These are phyloP conservation scores for Malassezia pachydermatis DNA, from an alignment of 1,284 basidiomycete genomes.

Conservation along the genomic window DNA sequence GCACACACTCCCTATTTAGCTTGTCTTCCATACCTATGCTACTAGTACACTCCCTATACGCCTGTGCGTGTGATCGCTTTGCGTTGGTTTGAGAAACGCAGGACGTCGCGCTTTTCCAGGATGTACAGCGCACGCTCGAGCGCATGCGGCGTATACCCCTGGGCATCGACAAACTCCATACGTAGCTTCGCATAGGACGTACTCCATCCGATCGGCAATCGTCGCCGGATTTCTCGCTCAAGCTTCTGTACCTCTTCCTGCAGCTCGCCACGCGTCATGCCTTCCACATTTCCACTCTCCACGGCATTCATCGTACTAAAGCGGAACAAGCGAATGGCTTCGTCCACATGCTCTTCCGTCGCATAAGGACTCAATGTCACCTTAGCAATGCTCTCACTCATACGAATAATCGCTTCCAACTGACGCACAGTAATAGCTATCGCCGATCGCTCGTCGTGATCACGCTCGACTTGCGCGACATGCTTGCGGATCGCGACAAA, in stretches of 20 bases:
- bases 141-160: constrained; percentile 64
- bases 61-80: constrained; percentile 44
- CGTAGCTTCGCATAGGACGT: constrained; percentile 87
- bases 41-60: constrained; percentile 25
- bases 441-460: constrained; percentile 92
- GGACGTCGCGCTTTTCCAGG: constrained; percentile 86
- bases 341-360: constrained; percentile 87
- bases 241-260: constrained; percentile 89
- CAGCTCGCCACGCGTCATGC: constrained; percentile 78
- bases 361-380: constrained; percentile 79
- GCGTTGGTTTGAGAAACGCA: constrained; percentile 62
- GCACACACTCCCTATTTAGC: not conserved
- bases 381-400: constrained; percentile 92
- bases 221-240: constrained; percentile 75
- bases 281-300: constrained; percentile 80
- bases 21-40: not conserved
- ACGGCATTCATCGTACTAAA: constrained; percentile 99
- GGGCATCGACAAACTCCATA: constrained; percentile 86
- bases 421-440: constrained; percentile 98
- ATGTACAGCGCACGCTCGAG: constrained; percentile 84
- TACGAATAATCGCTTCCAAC: constrained; percentile 96
- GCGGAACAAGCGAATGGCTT: constrained; percentile 95
- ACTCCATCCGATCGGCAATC: constrained; percentile 91
- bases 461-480: constrained; percentile 87
- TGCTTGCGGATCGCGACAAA: constrained; percentile 90